These are phyloP conservation scores for Biscogniauxia mediterranea DNA, from an alignment of 2,329 filamentous ascomycete genomes.

Conservation along the genomic window DNA sequence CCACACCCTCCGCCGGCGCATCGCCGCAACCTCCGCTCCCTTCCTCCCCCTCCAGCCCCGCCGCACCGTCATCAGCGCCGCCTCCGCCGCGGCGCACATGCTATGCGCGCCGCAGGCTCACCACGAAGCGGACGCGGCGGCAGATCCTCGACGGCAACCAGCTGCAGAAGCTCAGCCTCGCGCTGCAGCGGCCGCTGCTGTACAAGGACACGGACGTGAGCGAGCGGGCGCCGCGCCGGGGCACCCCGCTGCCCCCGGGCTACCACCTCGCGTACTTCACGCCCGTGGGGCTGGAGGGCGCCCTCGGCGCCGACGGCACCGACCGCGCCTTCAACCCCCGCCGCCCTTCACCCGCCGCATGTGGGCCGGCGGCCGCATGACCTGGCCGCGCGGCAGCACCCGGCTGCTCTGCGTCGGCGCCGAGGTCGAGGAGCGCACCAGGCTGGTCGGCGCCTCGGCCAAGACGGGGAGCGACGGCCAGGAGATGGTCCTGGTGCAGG, in stretches of 20 bases:
- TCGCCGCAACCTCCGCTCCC: not conserved
- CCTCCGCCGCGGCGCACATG: not conserved
- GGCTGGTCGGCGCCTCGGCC: conserved; percentile 49
- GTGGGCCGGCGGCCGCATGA: conserved; percentile 65
- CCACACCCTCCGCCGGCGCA: too few relatives aligned
- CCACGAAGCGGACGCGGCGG: conserved; percentile 24
- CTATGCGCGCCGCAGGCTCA: not conserved
- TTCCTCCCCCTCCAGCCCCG: not conserved
- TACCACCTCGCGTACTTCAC: conserved; percentile 67
- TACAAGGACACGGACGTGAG: conserved; percentile 40
- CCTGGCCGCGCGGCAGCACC: conserved; percentile 38
- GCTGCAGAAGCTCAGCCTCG: conserved; percentile 59
- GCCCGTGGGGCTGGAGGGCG: conserved; percentile 50
- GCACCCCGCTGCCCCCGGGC: conserved; percentile 54
- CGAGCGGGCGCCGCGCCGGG: conserved; percentile 35
- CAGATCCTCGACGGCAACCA: conserved; percentile 63
- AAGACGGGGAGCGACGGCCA: conserved; percentile 55
- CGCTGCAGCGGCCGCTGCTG: conserved; percentile 50
- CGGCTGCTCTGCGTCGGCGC: conserved; percentile 44
- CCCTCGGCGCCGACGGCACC: conserved; percentile 59
- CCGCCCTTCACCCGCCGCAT: conserved; percentile 61
- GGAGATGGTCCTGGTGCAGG: conserved; percentile 64
- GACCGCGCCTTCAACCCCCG: conserved; percentile 58
- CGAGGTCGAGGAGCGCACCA: conserved; percentile 54
- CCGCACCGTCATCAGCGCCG: not conserved